Evolutionary conservation across 2,329 filamentous ascomycete species (phyloP).

Genomic region (Aspergillus puulaauensis): DNA sequence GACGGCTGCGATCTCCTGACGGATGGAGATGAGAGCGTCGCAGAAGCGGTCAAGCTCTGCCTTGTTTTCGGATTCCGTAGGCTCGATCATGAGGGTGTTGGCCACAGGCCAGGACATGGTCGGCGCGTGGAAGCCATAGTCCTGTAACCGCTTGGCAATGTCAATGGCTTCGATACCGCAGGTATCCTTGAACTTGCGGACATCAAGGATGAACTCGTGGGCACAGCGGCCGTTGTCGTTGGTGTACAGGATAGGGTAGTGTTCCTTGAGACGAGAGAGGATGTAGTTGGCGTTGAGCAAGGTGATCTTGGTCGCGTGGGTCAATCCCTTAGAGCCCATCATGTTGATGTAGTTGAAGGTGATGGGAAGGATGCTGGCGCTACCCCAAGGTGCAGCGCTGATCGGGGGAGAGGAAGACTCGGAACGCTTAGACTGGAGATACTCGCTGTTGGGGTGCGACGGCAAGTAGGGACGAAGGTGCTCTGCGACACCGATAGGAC

Average conservation of each 20-base stretch:
- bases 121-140: slow-evolving; percentile 95
- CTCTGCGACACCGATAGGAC: slow-evolving; percentile 86
- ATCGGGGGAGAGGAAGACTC: slow-evolving; percentile 63
- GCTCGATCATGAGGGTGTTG: slow-evolving; percentile 97
- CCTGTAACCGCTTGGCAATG: slow-evolving; percentile 92
- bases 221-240: slow-evolving; percentile 85
- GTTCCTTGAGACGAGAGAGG: slow-evolving; percentile 76
- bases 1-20: slow-evolving; percentile 77
- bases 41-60: slow-evolving; percentile 92
- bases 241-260: slow-evolving; percentile 92
- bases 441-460: slow-evolving; percentile 62
- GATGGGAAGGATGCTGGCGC: slow-evolving; percentile 88
- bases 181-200: slow-evolving; percentile 77
- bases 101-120: slow-evolving; percentile 97
- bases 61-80: slow-evolving; percentile 89
- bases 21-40: slow-evolving; percentile 82
- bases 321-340: slow-evolving; percentile 82
- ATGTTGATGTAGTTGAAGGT: slow-evolving; percentile 93
- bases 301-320: slow-evolving; percentile 85
- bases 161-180: slow-evolving; percentile 88
- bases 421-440: slow-evolving; percentile 39
- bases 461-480: slow-evolving; percentile 78
- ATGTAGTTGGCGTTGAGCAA: slow-evolving; percentile 98
- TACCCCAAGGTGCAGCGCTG: slow-evolving; percentile 80
- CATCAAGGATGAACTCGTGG: slow-evolving; percentile 95